Conservation (phyloP, 1,139 yeast genomes). For the Kodamaea arcana region DNA sequence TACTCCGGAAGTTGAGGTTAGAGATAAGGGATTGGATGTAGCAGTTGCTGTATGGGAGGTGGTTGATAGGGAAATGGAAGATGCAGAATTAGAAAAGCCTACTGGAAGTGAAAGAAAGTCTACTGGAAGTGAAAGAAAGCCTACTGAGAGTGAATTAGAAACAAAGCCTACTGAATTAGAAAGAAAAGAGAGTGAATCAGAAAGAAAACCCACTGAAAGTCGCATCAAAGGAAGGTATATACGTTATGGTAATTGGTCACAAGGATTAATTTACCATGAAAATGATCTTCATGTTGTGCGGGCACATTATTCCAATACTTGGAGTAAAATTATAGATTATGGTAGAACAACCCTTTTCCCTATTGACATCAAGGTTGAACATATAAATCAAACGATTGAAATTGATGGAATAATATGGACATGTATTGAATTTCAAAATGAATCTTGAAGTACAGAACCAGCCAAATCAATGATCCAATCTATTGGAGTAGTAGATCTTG, state of each 20-base stretch:
- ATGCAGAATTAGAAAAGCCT: too few species aligned
- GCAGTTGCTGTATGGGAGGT: conserved; percentile 25
- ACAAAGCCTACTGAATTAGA: too few species aligned
- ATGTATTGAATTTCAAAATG: conserved; percentile 3
- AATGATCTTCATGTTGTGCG: conserved; percentile 26
- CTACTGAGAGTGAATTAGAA: too few species aligned
- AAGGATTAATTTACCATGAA: conserved; percentile 43
- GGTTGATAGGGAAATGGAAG: conserved; percentile 14
- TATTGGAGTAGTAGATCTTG: too few species aligned
- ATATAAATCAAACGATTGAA: not conserved
- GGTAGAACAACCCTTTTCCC: conserved; percentile 26
- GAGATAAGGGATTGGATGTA: conserved; percentile 16
- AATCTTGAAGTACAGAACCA: too few species aligned
- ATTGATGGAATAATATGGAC: conserved; percentile 2
- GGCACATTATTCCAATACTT: conserved; percentile 16
- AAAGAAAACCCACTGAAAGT: too few species aligned
- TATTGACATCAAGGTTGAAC: conserved; percentile 6
- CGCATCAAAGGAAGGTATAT: conserved; percentile 45
- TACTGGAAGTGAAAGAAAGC: too few species aligned
- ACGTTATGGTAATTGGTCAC: conserved; percentile 51
- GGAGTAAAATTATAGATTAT: conserved; percentile 27
- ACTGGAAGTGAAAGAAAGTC: too few species aligned
- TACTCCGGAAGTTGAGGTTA: conserved; percentile 26
- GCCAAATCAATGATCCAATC: too few species aligned
- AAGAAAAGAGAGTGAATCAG: too few species aligned